phyloP scores from a whole-genome alignment of 2,329 filamentous ascomycete genomes.

The Beauveria rudraprayagi region DNA sequence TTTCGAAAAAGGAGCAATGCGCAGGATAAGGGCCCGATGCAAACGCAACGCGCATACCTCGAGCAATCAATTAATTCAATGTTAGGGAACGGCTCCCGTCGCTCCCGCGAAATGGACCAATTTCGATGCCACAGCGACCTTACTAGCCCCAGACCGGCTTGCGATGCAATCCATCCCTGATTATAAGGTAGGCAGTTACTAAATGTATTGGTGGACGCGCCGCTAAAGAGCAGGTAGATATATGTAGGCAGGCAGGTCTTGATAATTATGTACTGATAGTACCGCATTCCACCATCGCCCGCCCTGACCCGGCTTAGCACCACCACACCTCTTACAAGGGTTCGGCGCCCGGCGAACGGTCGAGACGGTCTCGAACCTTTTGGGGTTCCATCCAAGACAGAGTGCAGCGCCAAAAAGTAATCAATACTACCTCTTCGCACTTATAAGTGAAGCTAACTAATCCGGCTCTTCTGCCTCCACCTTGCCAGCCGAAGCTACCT shows the following conservation, averaged over 20 bases:
- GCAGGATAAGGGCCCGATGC: neutral
- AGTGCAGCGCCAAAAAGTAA: neutral
- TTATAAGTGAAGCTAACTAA: neutral
- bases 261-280: neutral
- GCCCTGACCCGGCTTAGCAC: neutral
- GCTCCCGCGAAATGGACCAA: neutral
- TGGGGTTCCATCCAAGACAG: neutral
- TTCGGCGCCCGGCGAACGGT: slow-evolving; percentile 6
- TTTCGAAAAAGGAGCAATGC: neutral
- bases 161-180: neutral
- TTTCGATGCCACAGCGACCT: neutral
- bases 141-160: neutral
- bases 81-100: neutral
- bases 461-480: neutral
- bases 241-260: too few species aligned
- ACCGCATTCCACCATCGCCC: neutral
- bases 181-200: neutral
- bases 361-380: slow-evolving; percentile 3
- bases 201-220: neutral
- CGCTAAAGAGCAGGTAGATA: neutral
- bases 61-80: neutral
- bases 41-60: neutral
- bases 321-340: neutral
- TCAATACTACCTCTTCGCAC: neutral
- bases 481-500: neutral